Conservation (phyloP, 176 grass and related monocot species). For the Phyllostachys edulis region DNA sequence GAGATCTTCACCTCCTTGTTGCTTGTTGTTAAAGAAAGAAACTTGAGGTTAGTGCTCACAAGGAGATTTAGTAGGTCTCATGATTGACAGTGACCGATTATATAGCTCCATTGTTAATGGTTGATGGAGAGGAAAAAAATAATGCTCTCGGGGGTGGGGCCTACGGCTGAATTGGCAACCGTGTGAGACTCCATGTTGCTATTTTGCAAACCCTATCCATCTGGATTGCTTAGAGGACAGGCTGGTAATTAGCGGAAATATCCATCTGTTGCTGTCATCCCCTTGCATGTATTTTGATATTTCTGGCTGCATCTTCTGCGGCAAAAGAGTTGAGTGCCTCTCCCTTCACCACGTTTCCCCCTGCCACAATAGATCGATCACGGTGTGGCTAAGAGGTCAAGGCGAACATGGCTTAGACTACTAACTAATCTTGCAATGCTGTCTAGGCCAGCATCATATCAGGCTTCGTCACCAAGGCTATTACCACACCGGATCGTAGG, state of each 20-base stretch:
- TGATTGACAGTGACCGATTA: slow-evolving; percentile 28
- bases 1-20: slow-evolving; percentile 2
- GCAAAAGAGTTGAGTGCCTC: neutral
- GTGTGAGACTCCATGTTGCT: neutral
- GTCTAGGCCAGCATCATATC: neutral
- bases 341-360: neutral
- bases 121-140: neutral
- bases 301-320: neutral
- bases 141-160: neutral
- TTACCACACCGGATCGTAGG: neutral
- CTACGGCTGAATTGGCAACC: neutral
- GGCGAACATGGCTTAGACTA: neutral
- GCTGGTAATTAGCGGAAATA: slow-evolving; percentile 34
- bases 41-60: neutral
- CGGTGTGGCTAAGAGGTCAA: slow-evolving; percentile 22
- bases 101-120: slow-evolving; percentile 2
- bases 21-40: slow-evolving; percentile 41
- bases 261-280: slow-evolving; percentile 31
- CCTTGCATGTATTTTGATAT: slow-evolving; percentile 3
- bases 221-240: slow-evolving; percentile 44
- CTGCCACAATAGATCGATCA: neutral
- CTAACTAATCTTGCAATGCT: neutral
- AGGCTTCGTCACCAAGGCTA: slow-evolving; percentile 8
- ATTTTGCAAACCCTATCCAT: slow-evolving; percentile 46
- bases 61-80: slow-evolving; percentile 34